A percentile compares a stretch with the other conserved stretches of the same genome.
Conservation (phyloP, 495 filamentous ascomycete species). For the Aspergillus biplanus region DNA sequence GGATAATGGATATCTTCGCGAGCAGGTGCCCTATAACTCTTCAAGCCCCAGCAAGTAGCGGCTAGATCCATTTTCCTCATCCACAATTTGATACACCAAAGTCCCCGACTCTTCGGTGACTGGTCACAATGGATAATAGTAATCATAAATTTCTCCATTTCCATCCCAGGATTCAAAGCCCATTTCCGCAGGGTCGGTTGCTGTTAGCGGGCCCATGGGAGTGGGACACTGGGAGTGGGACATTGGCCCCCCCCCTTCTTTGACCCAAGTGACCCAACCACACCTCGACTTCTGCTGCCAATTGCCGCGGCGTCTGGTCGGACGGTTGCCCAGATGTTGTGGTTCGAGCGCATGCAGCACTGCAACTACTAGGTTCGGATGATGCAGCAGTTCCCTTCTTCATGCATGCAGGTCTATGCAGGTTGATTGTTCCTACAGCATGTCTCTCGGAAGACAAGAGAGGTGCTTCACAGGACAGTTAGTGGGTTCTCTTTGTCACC, state of each 20-base stretch:
- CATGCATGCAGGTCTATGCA: conserved; percentile 18
- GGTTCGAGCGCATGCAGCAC: conserved; percentile 7
- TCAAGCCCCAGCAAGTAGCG: neutral
- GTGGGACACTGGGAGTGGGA: too few relatives aligned
- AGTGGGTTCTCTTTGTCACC: too few relatives aligned
- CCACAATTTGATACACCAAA: neutral
- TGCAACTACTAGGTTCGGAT: conserved; percentile 9
- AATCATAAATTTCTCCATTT: too few relatives aligned
- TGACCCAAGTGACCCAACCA: too few relatives aligned
- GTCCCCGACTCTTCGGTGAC: too few relatives aligned
- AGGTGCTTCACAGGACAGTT: neutral
- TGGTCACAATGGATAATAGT: too few relatives aligned
- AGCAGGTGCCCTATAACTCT: neutral
- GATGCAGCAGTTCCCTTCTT: conserved; percentile 13
- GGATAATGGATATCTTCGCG: neutral
- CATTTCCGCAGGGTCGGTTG: too few relatives aligned
- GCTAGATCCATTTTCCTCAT: neutral
- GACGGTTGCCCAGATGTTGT: conserved; percentile 1
- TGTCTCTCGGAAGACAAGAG: neutral
- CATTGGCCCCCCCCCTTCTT: too few relatives aligned
- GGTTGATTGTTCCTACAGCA: conserved; percentile 15
- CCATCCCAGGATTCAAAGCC: too few relatives aligned
- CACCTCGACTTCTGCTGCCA: conserved; percentile 4
- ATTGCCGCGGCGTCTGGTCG: conserved; percentile 14
- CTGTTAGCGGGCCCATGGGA: too few relatives aligned